Percentiles rank a stretch among this genome's conserved stretches.
These are phyloP conservation scores for Arxiozyma telluris DNA, from an alignment of 1,139 yeast species.

Conservation along the genomic window DNA sequence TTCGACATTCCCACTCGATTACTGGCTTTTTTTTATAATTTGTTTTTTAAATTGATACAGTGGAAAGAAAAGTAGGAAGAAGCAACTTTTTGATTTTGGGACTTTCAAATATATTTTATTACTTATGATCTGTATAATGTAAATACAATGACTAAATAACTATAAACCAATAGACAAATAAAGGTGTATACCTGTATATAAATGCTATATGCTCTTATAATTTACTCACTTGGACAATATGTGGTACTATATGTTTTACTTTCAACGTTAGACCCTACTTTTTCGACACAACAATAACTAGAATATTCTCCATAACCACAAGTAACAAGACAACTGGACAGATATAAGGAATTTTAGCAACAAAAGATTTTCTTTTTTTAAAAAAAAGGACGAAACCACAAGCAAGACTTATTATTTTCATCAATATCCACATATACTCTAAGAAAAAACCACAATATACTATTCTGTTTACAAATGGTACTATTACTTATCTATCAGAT, in stretches of 20 bases:
- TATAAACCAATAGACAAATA: constrained; percentile 1
- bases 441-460: background rate
- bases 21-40: too few species aligned
- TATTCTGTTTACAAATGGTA: background rate
- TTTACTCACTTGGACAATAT: background rate
- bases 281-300: background rate
- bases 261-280: background rate
- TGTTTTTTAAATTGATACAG: too few species aligned
- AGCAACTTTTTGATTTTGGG: background rate
- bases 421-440: background rate
- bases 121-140: background rate
- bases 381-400: background rate
- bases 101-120: constrained; percentile 2
- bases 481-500: too few species aligned
- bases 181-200: background rate
- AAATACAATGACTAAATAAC: background rate
- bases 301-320: background rate
- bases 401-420: constrained; percentile 1
- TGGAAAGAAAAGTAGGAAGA: background rate
- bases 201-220: background rate
- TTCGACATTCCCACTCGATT: too few species aligned
- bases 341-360: background rate
- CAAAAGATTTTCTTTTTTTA: background rate
- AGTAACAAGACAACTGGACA: background rate
- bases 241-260: too few species aligned